A percentile compares a stretch with the other conserved stretches of the same genome.
These are phyloP conservation scores for Calophaca sinica DNA, from an alignment of 306 rosid genomes.

Conservation along the genomic window DNA sequence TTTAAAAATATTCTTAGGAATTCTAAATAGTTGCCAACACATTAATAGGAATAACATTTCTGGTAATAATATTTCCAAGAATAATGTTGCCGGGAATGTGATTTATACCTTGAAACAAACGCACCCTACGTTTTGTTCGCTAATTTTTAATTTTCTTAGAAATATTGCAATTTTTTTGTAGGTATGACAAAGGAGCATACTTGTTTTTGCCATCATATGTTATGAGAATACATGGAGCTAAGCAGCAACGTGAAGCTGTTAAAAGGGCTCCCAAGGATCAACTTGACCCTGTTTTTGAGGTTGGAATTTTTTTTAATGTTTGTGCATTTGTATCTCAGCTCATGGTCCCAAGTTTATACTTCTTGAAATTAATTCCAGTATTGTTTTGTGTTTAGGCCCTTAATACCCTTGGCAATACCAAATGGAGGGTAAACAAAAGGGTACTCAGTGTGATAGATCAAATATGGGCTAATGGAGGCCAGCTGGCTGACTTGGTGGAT, in stretches of 20 bases:
- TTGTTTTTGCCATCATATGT: constrained; percentile 88
- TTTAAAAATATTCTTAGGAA: too few species aligned
- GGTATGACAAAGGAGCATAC: constrained; percentile 93
- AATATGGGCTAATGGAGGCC: constrained; percentile 93
- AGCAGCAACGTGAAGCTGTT: constrained; percentile 86
- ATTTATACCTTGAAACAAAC: too few species aligned
- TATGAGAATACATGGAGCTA: constrained; percentile 96
- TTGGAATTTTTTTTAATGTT: constrained; percentile 38
- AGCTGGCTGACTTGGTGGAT: constrained; percentile 81
- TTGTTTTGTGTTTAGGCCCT: constrained; percentile 69
- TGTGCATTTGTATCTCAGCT: constrained; percentile 35
- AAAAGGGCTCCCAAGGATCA: constrained; percentile 72
- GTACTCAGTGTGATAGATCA: constrained; percentile 82
- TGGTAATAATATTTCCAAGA: too few species aligned
- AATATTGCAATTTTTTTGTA: constrained; percentile 49
- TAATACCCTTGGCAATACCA: constrained; percentile 84
- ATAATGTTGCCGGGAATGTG: too few species aligned
- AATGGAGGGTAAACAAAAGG: constrained; percentile 88
- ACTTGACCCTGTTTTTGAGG: constrained; percentile 83
- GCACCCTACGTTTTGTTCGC: background rate
- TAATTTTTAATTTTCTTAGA: constrained; percentile 22
- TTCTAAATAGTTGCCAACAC: too few species aligned
- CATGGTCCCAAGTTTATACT: constrained; percentile 21
- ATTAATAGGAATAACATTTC: too few species aligned
- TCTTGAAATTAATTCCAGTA: constrained; percentile 46